A percentile compares a stretch with the other conserved stretches of the same genome.
phyloP scores from a whole-genome alignment of 2,329 filamentous ascomycete species.

The Cytospora piceicola region DNA sequence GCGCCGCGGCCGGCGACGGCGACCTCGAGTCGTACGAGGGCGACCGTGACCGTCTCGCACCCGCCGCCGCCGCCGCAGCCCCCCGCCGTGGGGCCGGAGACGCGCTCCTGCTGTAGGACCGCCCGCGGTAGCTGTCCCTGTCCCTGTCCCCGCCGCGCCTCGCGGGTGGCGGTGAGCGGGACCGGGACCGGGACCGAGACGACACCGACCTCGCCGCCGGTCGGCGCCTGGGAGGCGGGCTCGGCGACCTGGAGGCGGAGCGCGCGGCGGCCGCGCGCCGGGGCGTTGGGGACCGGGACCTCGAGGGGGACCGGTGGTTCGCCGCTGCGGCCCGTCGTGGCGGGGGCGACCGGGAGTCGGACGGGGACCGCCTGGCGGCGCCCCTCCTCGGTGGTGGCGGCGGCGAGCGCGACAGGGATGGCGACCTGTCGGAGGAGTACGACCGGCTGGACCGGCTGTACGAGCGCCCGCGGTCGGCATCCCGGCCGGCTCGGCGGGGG shows the following conservation, averaged over 20 bases:
- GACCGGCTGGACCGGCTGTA: slow-evolving; percentile 29
- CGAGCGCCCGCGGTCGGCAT: slow-evolving; percentile 25
- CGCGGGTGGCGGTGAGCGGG: slow-evolving; percentile 15
- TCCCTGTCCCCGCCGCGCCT: slow-evolving; percentile 16
- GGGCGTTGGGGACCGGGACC: slow-evolving; percentile 22
- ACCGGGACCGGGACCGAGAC: background rate
- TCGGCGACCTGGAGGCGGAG: slow-evolving; percentile 23
- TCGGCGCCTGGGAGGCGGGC: slow-evolving; percentile 23
- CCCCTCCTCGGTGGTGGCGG: slow-evolving; percentile 26
- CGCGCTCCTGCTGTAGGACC: slow-evolving; percentile 24
- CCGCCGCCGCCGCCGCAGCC: background rate
- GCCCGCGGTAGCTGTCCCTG: slow-evolving; percentile 23
- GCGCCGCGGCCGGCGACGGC: slow-evolving; percentile 14
- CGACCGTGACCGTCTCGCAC: slow-evolving; percentile 6
- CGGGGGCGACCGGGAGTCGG: slow-evolving; percentile 27
- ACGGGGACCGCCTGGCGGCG: slow-evolving; percentile 14
- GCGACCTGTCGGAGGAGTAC: slow-evolving; percentile 26
- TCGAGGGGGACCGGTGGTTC: slow-evolving; percentile 9
- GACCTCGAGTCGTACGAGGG: slow-evolving; percentile 23
- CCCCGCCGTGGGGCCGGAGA: slow-evolving; percentile 22
- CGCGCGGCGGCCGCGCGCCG: slow-evolving; percentile 4
- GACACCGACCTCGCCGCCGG: slow-evolving; percentile 15
- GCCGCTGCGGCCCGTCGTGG: slow-evolving; percentile 18
- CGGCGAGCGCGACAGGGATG: slow-evolving; percentile 24
- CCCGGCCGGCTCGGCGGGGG: slow-evolving; percentile 24